Percentiles rank a stretch among this genome's conserved stretches.
phyloP scores from a whole-genome alignment of 805 yeast species.

The Zygosaccharomyces rouxii region DNA sequence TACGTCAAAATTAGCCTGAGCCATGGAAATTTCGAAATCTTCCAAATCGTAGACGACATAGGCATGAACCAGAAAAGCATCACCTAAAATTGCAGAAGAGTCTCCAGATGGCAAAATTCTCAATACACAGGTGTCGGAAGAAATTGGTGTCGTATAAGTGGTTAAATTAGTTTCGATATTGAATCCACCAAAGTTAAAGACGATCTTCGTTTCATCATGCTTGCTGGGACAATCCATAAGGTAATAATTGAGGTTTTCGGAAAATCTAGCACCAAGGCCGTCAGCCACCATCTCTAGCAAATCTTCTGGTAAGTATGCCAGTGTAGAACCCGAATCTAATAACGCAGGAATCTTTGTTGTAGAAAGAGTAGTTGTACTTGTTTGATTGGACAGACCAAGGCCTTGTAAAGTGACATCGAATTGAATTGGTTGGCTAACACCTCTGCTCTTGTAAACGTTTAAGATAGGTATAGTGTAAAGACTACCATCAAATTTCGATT shows the following conservation, averaged over 20 bases:
- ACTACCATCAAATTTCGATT: conserved; percentile 53
- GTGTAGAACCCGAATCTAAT: conserved; percentile 43
- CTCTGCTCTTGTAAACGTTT: conserved; percentile 18
- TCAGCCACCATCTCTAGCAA: conserved; percentile 37
- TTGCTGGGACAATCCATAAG: conserved; percentile 40
- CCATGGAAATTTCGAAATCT: conserved; percentile 52
- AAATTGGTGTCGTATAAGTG: conserved; percentile 27
- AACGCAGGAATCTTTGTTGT: conserved; percentile 37
- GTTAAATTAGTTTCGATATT: conserved; percentile 47
- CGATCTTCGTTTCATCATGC: conserved; percentile 34
- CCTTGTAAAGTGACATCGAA: conserved; percentile 36
- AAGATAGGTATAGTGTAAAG: conserved; percentile 48
- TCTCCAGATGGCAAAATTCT: conserved; percentile 36
- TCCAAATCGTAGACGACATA: conserved; percentile 65
- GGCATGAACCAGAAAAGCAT: conserved; percentile 51
- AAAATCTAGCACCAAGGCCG: conserved; percentile 43
- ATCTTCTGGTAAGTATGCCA: conserved; percentile 42
- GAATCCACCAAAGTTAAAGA: conserved; percentile 58
- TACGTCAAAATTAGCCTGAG: conserved; percentile 38
- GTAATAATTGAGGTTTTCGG: conserved; percentile 42
- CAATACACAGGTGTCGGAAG: conserved; percentile 39
- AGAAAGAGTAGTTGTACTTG: conserved; percentile 28
- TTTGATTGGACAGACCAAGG: conserved; percentile 27
- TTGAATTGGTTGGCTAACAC: conserved; percentile 22
- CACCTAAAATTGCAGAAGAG: conserved; percentile 45